Evolutionary conservation across 2,329 filamentous ascomycete species (phyloP).

Genomic region (Escovopsis sp.): DNA sequence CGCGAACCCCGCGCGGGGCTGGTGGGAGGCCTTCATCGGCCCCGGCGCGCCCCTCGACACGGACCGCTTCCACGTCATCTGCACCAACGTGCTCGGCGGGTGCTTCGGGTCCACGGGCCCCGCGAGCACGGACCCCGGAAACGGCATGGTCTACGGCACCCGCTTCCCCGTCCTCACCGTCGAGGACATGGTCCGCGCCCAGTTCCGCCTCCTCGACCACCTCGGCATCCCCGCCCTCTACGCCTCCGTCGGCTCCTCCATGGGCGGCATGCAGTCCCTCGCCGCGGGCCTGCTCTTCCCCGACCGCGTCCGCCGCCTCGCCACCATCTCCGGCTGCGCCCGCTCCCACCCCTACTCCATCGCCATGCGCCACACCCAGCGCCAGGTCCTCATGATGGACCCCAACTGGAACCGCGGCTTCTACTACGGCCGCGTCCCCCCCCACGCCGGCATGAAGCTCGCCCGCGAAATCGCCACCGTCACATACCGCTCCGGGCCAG

Average conservation of each 20-base stretch:
- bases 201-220: slow-evolving; percentile 74
- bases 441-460: slow-evolving; percentile 94
- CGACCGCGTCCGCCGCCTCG: slow-evolving; percentile 64
- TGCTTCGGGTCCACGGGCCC: slow-evolving; percentile 95
- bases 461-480: slow-evolving; percentile 95
- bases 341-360: slow-evolving; percentile 95
- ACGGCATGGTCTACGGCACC: slow-evolving; percentile 81
- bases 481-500: slow-evolving; percentile 88
- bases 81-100: slow-evolving; percentile 90
- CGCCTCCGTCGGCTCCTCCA: slow-evolving; percentile 87
- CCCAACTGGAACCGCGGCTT: slow-evolving; percentile 92
- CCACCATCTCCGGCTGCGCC: slow-evolving; percentile 85
- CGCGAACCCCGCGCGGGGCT: slow-evolving; percentile 73
- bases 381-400: slow-evolving; percentile 98
- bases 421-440: slow-evolving; percentile 79
- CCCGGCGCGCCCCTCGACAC: slow-evolving; percentile 77
- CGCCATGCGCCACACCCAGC: slow-evolving; percentile 94
- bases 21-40: slow-evolving; percentile 99
- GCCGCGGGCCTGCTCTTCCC: slow-evolving; percentile 76
- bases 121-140: slow-evolving; percentile 71
- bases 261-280: slow-evolving; percentile 97
- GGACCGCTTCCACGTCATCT: slow-evolving; percentile 82
- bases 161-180: slow-evolving; percentile 91
- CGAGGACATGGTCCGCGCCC: slow-evolving; percentile 93
- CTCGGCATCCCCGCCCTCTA: slow-evolving; percentile 67